These are phyloP conservation scores for Croton setiger DNA, from an alignment of 441 rosid species.

Conservation along the genomic window DNA sequence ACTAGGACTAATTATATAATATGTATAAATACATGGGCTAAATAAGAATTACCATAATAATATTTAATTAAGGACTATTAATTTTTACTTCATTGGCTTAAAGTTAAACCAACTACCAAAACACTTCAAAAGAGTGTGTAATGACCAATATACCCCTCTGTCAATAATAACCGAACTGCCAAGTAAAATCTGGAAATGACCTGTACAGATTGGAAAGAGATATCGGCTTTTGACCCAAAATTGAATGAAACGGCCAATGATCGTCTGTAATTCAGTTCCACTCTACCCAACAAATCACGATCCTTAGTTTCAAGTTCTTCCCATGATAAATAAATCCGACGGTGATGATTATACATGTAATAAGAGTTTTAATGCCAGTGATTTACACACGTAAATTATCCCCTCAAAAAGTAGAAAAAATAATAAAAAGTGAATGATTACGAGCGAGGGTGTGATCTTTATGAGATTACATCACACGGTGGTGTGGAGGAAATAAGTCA, in stretches of 20 bases:
- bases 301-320: neutral
- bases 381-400: neutral
- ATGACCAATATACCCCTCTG: neutral
- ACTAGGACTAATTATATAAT: too few relatives aligned
- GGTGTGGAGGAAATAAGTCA: neutral
- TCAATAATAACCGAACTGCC: neutral
- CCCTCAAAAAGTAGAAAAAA: neutral
- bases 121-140: neutral
- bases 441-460: neutral
- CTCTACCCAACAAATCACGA: neutral
- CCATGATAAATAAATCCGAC: neutral
- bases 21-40: too few relatives aligned
- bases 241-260: neutral
- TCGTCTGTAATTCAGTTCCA: neutral
- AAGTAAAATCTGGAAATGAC: neutral
- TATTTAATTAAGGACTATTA: too few relatives aligned
- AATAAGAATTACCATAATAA: too few relatives aligned
- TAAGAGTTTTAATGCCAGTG: neutral
- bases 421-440: neutral
- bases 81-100: too few relatives aligned
- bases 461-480: conserved; percentile 5
- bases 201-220: neutral
- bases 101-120: too few relatives aligned
- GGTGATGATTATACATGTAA: neutral
- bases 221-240: neutral